Percentiles rank a stretch among this genome's conserved stretches.
phyloP scores from a whole-genome alignment of 306 rosid species.

The Prosopis cineraria region DNA sequence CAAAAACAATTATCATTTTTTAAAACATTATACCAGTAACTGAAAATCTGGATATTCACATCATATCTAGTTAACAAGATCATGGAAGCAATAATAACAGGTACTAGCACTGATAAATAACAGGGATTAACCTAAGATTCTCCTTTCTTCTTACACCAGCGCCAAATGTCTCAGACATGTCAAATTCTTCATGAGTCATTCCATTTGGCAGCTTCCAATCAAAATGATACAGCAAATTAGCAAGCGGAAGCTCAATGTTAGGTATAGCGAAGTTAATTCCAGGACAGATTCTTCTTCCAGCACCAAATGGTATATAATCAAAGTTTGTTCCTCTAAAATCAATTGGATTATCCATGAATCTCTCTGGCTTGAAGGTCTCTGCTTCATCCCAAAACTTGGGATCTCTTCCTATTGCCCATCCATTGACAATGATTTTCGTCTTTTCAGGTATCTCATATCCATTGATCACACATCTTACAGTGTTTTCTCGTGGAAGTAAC shows the following conservation, averaged over 20 bases:
- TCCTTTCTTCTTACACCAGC: background rate
- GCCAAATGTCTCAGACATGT: background rate
- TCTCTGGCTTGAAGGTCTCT: background rate
- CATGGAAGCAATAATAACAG: too few species aligned
- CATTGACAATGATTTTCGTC: background rate
- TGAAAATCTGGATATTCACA: too few species aligned
- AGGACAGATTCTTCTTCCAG: background rate
- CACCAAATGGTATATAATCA: background rate
- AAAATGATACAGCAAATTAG: background rate
- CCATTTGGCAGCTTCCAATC: background rate
- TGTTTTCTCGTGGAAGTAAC: background rate
- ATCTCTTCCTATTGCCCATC: conserved; percentile 8
- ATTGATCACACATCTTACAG: background rate
- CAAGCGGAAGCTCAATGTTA: background rate
- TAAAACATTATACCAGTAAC: too few species aligned
- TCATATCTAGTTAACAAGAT: too few species aligned
- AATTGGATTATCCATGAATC: background rate
- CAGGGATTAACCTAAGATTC: background rate
- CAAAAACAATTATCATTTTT: too few species aligned
- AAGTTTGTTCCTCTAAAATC: background rate
- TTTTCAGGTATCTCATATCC: background rate
- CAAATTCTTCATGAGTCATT: background rate
- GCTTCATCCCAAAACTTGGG: background rate
- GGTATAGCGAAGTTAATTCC: background rate
- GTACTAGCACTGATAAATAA: background rate